Base-by-base conservation (phyloP, 768 basidiomycete species). In the Mycena galopus region DNA sequence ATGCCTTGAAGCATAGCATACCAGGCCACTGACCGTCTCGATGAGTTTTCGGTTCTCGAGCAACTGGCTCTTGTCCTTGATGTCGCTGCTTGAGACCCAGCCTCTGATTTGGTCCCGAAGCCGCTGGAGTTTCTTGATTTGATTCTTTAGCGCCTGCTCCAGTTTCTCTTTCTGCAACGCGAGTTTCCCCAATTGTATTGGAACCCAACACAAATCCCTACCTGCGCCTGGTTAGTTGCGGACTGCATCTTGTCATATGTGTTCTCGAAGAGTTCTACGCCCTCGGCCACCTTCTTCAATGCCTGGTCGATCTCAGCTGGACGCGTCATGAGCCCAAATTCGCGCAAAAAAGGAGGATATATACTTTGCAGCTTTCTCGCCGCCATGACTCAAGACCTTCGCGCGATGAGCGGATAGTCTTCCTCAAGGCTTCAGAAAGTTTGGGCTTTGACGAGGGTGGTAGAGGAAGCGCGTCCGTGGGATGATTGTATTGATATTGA, bases 81-180 rank as follows among this genome's bases (percentile, higher is more conserved):
- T 98, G 84, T 99, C 98, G 81, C 94, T 96, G 84, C 92, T 96
- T 55, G 96, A 93, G 61, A 97, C 91, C 98, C 98, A 99, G 2
- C 95, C 95, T 90, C 99, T 98, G 79, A 99, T 99, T 87, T 99
- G 98, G 66, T 97, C 97, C 85, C 98, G 96, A 80, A 98, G 87
- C 77, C 98, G 92, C 83, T 99, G 98, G 67, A 96, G 91, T 84
- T 99, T 99, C 90, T 99, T 97, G 82, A 98, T 98, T 86, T 98
- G 97, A 0, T 97, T 96, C 70, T 72, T 75, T 55, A 75, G 51
- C 4, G 66, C 73, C 29, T 61, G 27, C 70, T 75, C 73, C 6
- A 69, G 70, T 29, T 69, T 75, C 67, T 75, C 73, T 65, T 75
- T 75, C 73, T 72, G 47, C 29, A 51, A n/a, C 21, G 16, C 21